Evolutionary conservation across 495 filamentous ascomycete genomes (phyloP), one percentile per base, ranked within the genome.

Genomic region (Achaetomiella virescens): DNA sequence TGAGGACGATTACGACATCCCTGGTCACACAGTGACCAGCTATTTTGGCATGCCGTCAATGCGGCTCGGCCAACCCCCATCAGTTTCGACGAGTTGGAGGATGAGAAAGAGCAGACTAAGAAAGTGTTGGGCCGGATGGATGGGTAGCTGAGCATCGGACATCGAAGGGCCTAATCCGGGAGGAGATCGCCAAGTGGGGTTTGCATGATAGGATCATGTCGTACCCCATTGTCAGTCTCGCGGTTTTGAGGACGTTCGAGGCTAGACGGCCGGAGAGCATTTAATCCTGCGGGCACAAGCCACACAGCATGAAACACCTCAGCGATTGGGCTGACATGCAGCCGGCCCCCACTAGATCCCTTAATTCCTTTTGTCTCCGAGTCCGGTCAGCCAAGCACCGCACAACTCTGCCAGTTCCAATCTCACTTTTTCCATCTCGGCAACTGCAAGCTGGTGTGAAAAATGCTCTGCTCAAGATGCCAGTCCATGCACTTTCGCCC

Each of bases 1-100:
- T 14, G 75, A 77, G 42, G 81, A 91, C 60, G 89, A 93, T 66
- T 73, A 70, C 21, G 86, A 91, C 29, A 90, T 93, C 57, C 84
- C 0, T 89, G 80, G 73, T 69, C 55, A 46, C 77, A 78, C 67
- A 82, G 68, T 67, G 80, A 87, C 58, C 63, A 47, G 60, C 66
- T 87, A 18, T 78, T 80, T 50, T 70, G 71, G 35, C 67, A 78
- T 12, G 78, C 76, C 31, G 78, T 77, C 6, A 77, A 73, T 49
- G 85, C 83, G 2, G 66, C 68, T 6, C 64, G 77, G 9, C 42
- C 58, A 2, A 36, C n/a, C 0, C 58, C 42, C 2, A 25, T 53
- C 18, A 42, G 25, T 7, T 58, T 52, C 18, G 55, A 58, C 14
- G 60, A 62, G 1, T 38, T 64, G 5, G 55, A 59, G 45, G 27